These are phyloP conservation scores for Malus hybrid DNA, from an alignment of 331 rosid species.

Conservation along the genomic window DNA sequence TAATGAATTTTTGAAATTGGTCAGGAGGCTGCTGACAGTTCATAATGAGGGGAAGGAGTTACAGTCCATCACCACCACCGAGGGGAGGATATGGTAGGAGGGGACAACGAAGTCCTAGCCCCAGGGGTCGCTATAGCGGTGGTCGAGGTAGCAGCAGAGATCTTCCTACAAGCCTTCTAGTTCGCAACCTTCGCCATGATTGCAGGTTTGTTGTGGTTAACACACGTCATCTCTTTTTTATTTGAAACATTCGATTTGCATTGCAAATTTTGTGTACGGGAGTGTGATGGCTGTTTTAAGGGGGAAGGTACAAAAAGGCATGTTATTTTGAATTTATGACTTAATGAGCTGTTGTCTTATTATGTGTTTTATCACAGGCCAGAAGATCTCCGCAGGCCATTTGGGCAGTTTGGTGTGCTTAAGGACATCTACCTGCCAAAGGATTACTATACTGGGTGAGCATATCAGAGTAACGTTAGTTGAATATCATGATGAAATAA, in stretches of 20 bases:
- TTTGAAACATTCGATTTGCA: background rate
- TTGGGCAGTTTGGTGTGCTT: slow-evolving; percentile 86
- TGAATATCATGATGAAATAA: background rate
- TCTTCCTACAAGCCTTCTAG: slow-evolving; percentile 91
- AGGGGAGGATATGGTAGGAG: slow-evolving; percentile 81
- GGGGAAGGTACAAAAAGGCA: background rate
- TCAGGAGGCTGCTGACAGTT: background rate
- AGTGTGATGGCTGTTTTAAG: background rate
- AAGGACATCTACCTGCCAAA: slow-evolving; percentile 93
- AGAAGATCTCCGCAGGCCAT: slow-evolving; percentile 93
- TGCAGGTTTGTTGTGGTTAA: slow-evolving; percentile 50
- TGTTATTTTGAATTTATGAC: background rate
- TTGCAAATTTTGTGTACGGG: background rate
- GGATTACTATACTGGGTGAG: slow-evolving; percentile 97
- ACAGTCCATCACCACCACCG: slow-evolving; percentile 87
- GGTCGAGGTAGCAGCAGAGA: slow-evolving; percentile 65
- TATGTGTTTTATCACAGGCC: slow-evolving; percentile 37
- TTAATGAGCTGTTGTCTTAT: background rate
- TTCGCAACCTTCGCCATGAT: slow-evolving; percentile 96
- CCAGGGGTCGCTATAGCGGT: slow-evolving; percentile 74
- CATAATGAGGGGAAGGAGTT: slow-evolving; percentile 90
- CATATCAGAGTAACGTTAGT: slow-evolving; percentile 12
- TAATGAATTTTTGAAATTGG: background rate
- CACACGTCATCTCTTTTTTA: background rate
- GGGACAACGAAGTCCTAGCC: slow-evolving; percentile 87